Conservation (phyloP, 2,329 filamentous ascomycete genomes). For the Aspergillus tamarii region DNA sequence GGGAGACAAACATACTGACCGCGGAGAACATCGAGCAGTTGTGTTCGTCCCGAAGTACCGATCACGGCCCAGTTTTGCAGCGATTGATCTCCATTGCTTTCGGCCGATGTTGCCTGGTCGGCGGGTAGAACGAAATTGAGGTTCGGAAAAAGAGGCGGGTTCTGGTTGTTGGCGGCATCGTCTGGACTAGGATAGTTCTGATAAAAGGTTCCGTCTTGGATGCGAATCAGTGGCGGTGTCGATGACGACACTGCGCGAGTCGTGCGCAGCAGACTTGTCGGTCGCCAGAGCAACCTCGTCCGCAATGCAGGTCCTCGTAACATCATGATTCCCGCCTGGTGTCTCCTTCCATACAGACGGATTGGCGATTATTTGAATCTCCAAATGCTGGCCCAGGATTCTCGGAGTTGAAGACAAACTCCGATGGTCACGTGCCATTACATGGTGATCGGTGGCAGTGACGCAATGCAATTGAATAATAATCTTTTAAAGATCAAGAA, state of each 20-base stretch:
- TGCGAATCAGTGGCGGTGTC: conserved; percentile 65
- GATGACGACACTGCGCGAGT: conserved; percentile 23
- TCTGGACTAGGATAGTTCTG: conserved; percentile 66
- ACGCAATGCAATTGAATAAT: neutral
- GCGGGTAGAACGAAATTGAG: conserved; percentile 73
- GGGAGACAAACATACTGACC: conserved; percentile 78
- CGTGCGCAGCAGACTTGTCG: conserved; percentile 8
- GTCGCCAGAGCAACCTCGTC: neutral
- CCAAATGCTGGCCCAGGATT: neutral
- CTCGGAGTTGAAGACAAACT: neutral
- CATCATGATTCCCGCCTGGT: neutral
- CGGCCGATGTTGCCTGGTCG: conserved; percentile 13
- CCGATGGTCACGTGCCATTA: conserved; percentile 6
- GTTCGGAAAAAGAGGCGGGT: conserved; percentile 73
- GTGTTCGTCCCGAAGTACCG: conserved; percentile 78
- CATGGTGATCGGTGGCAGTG: neutral
- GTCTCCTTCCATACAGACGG: neutral
- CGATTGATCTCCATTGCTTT: conserved; percentile 18
- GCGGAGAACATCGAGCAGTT: conserved; percentile 76
- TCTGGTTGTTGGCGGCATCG: conserved; percentile 52
- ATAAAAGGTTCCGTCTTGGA: conserved; percentile 82
- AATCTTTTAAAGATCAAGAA: neutral
- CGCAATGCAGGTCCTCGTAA: neutral
- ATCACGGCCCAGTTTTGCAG: conserved; percentile 80
- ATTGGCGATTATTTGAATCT: conserved; percentile 4